Percentiles rank a stretch among this genome's conserved stretches.
phyloP scores from a whole-genome alignment of 2,329 filamentous ascomycete genomes.

The Acephala macrosclerotiorum region DNA sequence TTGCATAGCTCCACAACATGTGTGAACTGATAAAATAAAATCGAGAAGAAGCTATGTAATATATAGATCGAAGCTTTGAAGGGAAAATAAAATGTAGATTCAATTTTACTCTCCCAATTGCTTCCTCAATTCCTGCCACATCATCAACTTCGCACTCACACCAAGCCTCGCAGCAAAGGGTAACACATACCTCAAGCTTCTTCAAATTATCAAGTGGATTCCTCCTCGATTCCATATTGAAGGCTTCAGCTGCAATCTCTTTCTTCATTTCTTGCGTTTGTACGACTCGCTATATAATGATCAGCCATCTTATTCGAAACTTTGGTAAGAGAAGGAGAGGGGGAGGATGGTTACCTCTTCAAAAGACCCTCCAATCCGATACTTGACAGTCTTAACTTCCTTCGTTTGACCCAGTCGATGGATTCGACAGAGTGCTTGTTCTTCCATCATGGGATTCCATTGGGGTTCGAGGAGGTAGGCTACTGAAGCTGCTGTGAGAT shows the following conservation, averaged over 20 bases:
- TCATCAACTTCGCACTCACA: neutral
- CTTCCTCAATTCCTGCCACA: neutral
- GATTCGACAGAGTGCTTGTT: conserved; percentile 40
- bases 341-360: conserved; percentile 28
- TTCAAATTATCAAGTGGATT: conserved; percentile 6
- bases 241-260: conserved; percentile 11
- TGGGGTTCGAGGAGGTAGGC: conserved; percentile 44
- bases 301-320: neutral
- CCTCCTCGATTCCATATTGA: neutral
- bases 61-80: too few relatives aligned
- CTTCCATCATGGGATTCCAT: conserved; percentile 44
- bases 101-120: neutral
- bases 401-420: conserved; percentile 39
- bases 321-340: too few relatives aligned
- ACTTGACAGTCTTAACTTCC: conserved; percentile 37
- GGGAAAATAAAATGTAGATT: too few relatives aligned
- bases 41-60: too few relatives aligned
- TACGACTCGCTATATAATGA: neutral
- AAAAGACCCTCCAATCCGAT: conserved; percentile 39
- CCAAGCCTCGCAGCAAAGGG: neutral
- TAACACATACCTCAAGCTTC: conserved; percentile 4
- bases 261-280: conserved; percentile 10
- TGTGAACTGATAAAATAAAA: too few relatives aligned
- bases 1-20: too few relatives aligned
- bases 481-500: conserved; percentile 38